Base-by-base conservation (phyloP, 192 early-diverging fungal species). In the Blastocladiella britannica region DNA sequence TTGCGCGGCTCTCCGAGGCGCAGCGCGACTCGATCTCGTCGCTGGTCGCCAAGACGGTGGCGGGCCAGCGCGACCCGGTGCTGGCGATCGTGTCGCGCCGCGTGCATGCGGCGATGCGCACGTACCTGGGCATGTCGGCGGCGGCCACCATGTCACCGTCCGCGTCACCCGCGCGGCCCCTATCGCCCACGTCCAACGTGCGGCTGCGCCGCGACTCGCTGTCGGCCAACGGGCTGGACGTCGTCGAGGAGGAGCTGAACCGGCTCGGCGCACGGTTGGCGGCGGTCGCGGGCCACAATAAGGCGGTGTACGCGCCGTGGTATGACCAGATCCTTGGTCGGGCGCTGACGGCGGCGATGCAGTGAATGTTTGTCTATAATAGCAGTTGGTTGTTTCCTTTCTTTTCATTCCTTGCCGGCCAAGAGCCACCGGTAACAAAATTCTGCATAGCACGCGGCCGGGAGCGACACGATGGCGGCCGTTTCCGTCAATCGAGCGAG, bases 241-340 rank as follows among this genome's bases (percentile, higher is more conserved):
- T 63, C 2, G 62, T 83, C 5, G 60, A 59, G 30, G 62, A 27
- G 4, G 76, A 80, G 55, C 62, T 83, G 43, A 72, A 78, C 52
- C 59, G 53, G 9, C 61, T 82, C 26, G 65, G 66, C 43, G 25
- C 37, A 12, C 61, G 62, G 56, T 56, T 81, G 51, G 64, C 64
- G 27, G 60, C 63, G 51, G 57, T 82, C 60, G 66, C 63, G 20
- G 70, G 70, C 55, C 79, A 81, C 53, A 82, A 82, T 65, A 73
- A 71, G 23, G 63, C 72, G 58, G 81, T 83, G 3, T 73, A 78
- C 58, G 65, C 65, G 4, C 43, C 60, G 25, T 72, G 73, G 63
- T 83, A 83, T 58, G 77, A 83, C 58, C 67, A 59, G 4, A 76
- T 83, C 53, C 53, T 82, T 60, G 52, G 25, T 3, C 55, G 47